phyloP scores from a whole-genome alignment of 2,329 filamentous ascomycete genomes.

The Arthroderma sp. region DNA sequence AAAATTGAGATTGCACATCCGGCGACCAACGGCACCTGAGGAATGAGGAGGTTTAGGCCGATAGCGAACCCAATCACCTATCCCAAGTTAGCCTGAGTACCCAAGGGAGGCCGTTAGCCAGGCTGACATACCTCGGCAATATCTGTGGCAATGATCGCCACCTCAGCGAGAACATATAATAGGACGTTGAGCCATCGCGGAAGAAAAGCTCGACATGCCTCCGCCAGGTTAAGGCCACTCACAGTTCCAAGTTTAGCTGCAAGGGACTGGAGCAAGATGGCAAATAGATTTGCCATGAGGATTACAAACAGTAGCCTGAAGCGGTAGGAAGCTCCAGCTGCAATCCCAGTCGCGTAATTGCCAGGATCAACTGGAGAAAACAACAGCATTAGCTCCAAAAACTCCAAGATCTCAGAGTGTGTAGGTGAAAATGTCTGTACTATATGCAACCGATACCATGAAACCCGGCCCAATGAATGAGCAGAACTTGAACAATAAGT shows the following conservation, averaged over 20 bases:
- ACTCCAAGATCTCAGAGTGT: not conserved
- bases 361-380: conserved; percentile 36
- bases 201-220: conserved; percentile 53
- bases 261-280: conserved; percentile 38
- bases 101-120: not conserved
- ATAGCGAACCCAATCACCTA: conserved; percentile 47
- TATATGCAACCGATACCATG: conserved; percentile 36
- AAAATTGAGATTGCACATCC: conserved; percentile 46
- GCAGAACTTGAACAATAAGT: conserved; percentile 29
- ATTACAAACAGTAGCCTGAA: conserved; percentile 38
- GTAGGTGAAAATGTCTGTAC: not conserved
- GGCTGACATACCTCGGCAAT: conserved; percentile 48
- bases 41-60: conserved; percentile 42
- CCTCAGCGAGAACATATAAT: conserved; percentile 52
- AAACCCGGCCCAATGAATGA: conserved; percentile 39
- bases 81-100: not conserved
- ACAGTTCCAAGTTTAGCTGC: conserved; percentile 55
- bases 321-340: conserved; percentile 36
- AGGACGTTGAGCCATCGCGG: conserved; percentile 53
- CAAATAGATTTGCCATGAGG: conserved; percentile 38
- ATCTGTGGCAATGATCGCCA: conserved; percentile 59
- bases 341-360: conserved; percentile 40
- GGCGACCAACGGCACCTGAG: conserved; percentile 42
- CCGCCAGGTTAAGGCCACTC: conserved; percentile 54
- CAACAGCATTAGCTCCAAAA: conserved; percentile 23